phyloP scores from a whole-genome alignment of 495 filamentous ascomycete species.

The Pyronema domesticum region DNA sequence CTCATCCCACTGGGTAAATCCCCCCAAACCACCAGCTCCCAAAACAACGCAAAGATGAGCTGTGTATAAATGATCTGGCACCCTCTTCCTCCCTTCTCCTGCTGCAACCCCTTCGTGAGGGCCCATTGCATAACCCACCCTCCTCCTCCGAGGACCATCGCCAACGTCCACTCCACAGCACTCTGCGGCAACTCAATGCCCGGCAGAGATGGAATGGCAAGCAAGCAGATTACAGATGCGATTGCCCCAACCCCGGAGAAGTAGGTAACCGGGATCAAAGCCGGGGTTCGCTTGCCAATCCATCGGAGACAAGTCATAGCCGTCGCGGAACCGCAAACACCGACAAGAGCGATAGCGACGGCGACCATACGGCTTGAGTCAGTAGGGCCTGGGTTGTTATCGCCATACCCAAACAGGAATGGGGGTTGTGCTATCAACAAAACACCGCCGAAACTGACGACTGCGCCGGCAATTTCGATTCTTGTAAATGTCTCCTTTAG shows the following conservation, averaged over 20 bases:
- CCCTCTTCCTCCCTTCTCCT: conserved; percentile 40
- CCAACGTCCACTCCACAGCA: conserved; percentile 45
- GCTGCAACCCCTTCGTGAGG: conserved; percentile 55
- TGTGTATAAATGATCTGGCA: conserved; percentile 19
- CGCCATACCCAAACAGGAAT: conserved; percentile 29
- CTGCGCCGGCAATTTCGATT: conserved; percentile 54
- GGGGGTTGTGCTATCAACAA: conserved; percentile 65
- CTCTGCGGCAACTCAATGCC: conserved; percentile 44
- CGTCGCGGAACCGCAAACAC: conserved; percentile 58
- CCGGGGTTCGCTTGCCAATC: conserved; percentile 69
- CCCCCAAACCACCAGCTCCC: conserved; percentile 19
- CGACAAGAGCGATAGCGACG: conserved; percentile 52
- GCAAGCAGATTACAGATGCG: conserved; percentile 31
- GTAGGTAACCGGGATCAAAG: conserved; percentile 76
- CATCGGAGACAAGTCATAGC: conserved; percentile 67
- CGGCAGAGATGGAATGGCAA: conserved; percentile 33
- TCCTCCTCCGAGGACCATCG: too few species aligned
- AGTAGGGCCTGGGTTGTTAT: conserved; percentile 9
- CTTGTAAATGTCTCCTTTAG: conserved; percentile 61
- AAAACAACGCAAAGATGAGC: conserved; percentile 14
- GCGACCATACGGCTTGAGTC: conserved; percentile 53
- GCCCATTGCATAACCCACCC: conserved; percentile 50
- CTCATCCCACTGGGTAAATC: conserved; percentile 8
- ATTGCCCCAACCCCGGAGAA: conserved; percentile 55
- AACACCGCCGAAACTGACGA: conserved; percentile 63